These are phyloP conservation scores for Candida nemodendra DNA, from an alignment of 805 yeast genomes.

Conservation along the genomic window DNA sequence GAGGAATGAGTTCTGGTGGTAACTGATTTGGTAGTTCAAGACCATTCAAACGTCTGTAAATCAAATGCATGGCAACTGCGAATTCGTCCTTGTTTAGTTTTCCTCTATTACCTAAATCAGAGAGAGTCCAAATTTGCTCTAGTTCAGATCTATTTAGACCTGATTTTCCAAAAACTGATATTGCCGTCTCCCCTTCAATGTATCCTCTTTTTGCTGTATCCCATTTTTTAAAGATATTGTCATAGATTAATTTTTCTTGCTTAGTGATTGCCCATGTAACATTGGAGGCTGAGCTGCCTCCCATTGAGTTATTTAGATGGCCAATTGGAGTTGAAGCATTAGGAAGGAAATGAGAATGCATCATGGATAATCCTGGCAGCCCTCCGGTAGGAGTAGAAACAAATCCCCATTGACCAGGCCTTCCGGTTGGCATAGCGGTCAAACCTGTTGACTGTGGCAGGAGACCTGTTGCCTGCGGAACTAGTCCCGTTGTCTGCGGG, in stretches of 20 bases:
- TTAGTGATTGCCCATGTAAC: slow-evolving; percentile 83
- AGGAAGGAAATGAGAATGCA: slow-evolving; percentile 69
- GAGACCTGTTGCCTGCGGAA: slow-evolving; percentile 31
- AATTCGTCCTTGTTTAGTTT: slow-evolving; percentile 85
- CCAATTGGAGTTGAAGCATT: slow-evolving; percentile 32
- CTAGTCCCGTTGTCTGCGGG: slow-evolving; percentile 36
- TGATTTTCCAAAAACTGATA: slow-evolving; percentile 83
- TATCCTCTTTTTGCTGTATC: slow-evolving; percentile 66
- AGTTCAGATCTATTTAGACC: slow-evolving; percentile 84
- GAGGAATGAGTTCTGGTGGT: slow-evolving; percentile 90
- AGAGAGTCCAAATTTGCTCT: slow-evolving; percentile 87
- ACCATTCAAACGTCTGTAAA: slow-evolving; percentile 87
- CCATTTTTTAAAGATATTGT: slow-evolving; percentile 85
- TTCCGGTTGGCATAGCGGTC: slow-evolving; percentile 55
- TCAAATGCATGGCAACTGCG: slow-evolving; percentile 95
- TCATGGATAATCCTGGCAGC: slow-evolving; percentile 65
- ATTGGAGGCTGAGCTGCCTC: slow-evolving; percentile 40
- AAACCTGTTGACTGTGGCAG: slow-evolving; percentile 46
- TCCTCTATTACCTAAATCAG: slow-evolving; percentile 82
- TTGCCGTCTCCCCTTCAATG: slow-evolving; percentile 78
- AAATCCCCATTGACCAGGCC: slow-evolving; percentile 81
- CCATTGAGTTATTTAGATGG: slow-evolving; percentile 31
- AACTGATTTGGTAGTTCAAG: slow-evolving; percentile 75
- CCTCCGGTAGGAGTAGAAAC: slow-evolving; percentile 68
- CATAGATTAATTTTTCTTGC: slow-evolving; percentile 83